A percentile compares a stretch with the other conserved stretches of the same genome.
These are phyloP conservation scores for Talaromyces sp. DNA, from an alignment of 2,329 filamentous ascomycete genomes.

Conservation along the genomic window DNA sequence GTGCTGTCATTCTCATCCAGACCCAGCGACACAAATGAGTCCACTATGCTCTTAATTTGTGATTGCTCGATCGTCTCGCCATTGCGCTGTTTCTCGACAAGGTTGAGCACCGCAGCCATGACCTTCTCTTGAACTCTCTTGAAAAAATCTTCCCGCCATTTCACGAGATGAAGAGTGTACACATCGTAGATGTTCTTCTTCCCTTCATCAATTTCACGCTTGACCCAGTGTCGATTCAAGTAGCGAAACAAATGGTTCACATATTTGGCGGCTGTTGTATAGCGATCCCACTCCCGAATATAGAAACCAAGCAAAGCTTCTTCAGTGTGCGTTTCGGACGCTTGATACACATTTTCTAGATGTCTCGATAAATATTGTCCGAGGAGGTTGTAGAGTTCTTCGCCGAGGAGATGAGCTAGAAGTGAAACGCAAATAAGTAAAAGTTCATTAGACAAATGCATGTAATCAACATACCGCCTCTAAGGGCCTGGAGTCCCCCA, in stretches of 20 bases:
- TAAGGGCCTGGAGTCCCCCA: constrained; percentile 55
- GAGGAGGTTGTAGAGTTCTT: constrained; percentile 91
- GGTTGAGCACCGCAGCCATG: constrained; percentile 89
- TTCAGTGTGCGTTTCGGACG: constrained; percentile 77
- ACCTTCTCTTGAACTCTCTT: constrained; percentile 77
- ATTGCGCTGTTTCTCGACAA: constrained; percentile 95
- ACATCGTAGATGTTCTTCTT: constrained; percentile 99
- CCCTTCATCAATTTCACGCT: constrained; percentile 96
- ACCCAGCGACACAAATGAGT: constrained; percentile 92
- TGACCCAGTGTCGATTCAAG: constrained; percentile 97
- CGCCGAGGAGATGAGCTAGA: constrained; percentile 84
- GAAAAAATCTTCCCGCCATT: constrained; percentile 93
- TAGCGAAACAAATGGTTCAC: constrained; percentile 97
- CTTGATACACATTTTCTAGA: constrained; percentile 64
- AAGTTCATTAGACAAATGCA: background rate
- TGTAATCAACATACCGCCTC: constrained; percentile 61
- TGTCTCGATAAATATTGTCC: constrained; percentile 80
- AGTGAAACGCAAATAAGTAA: constrained; percentile 23
- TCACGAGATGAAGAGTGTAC: constrained; percentile 91
- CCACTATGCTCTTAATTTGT: constrained; percentile 95
- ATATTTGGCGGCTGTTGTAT: constrained; percentile 93
- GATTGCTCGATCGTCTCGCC: constrained; percentile 96
- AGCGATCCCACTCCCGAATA: constrained; percentile 93
- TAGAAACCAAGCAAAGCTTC: constrained; percentile 90
- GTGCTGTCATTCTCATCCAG: constrained; percentile 88